Conservation (phyloP, 345 rosid species). For the Aquilaria malaccensis region DNA sequence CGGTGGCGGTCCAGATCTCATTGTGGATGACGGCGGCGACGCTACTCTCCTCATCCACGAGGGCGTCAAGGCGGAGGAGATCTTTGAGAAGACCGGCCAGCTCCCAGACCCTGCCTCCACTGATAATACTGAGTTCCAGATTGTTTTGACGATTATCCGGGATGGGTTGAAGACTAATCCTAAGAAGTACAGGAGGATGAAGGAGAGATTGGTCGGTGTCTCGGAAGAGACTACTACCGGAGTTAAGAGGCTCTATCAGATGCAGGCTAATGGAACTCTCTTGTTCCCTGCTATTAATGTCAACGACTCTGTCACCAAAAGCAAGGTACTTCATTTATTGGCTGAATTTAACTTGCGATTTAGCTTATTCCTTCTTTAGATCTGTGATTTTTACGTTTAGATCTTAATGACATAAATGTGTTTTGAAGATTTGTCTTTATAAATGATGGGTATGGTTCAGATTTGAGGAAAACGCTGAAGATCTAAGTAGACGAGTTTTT, state of each 20-base stretch:
- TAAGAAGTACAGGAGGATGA: constrained; percentile 63
- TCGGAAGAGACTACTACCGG: constrained; percentile 89
- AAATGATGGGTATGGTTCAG: too few species aligned
- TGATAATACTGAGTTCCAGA: constrained; percentile 60
- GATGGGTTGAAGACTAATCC: constrained; percentile 61
- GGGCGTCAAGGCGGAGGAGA: constrained; percentile 91
- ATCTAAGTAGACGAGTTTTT: background rate
- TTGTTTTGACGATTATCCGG: constrained; percentile 49
- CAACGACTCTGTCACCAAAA: constrained; percentile 74
- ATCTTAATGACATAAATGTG: background rate
- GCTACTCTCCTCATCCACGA: constrained; percentile 87
- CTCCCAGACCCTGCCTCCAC: constrained; percentile 56
- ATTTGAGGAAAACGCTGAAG: background rate
- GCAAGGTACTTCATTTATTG: constrained; percentile 37
- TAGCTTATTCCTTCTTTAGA: background rate
- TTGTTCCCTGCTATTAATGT: constrained; percentile 66
- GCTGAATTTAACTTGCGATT: background rate
- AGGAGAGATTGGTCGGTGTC: constrained; percentile 73
- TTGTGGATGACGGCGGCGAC: constrained; percentile 91
- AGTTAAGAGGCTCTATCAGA: constrained; percentile 67
- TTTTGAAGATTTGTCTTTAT: too few species aligned
- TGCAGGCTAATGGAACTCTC: constrained; percentile 57
- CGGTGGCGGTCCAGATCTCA: constrained; percentile 79
- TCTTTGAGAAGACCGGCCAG: constrained; percentile 55
- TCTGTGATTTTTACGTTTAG: background rate